Conservation (phyloP, 306 rosid species). For the Sindora glabra region DNA sequence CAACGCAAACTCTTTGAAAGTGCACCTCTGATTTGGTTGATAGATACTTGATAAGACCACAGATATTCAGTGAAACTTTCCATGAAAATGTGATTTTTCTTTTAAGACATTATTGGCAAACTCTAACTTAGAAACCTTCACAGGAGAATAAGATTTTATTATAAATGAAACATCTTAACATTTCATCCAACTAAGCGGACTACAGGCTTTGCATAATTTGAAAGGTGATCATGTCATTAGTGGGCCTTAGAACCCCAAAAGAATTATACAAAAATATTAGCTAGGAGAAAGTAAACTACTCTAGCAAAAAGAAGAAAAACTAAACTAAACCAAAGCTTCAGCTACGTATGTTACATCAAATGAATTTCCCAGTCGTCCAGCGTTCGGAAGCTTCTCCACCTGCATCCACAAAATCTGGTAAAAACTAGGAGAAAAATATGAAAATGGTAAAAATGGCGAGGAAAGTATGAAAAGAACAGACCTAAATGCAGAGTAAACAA, state of each 20-base stretch:
- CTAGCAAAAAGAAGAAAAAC: not conserved
- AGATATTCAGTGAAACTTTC: too few relatives aligned
- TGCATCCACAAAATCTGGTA: conserved; percentile 20
- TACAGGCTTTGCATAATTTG: conserved; percentile 6
- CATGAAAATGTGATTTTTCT: too few relatives aligned
- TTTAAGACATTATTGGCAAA: too few relatives aligned
- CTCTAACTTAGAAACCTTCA: not conserved
- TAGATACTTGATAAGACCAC: too few relatives aligned
- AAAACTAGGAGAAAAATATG: not conserved
- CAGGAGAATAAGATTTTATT: conserved; percentile 15
- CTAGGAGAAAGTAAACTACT: conserved; percentile 16
- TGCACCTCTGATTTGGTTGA: too few relatives aligned
- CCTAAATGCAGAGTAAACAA: too few relatives aligned
- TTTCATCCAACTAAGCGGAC: conserved; percentile 9
- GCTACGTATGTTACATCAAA: conserved; percentile 28
- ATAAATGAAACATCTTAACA: conserved; percentile 14
- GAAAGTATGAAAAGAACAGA: too few relatives aligned
- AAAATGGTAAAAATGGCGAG: not conserved
- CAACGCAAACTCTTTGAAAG: too few relatives aligned
- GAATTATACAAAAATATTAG: conserved; percentile 32
- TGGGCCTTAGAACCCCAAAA: conserved; percentile 15
- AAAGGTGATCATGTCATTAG: not conserved
- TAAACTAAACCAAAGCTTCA: conserved; percentile 19
- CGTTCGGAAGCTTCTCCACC: conserved; percentile 16
- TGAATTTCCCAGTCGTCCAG: not conserved